phyloP scores from a whole-genome alignment of 345 rosid species.

The Brassica incana region DNA sequence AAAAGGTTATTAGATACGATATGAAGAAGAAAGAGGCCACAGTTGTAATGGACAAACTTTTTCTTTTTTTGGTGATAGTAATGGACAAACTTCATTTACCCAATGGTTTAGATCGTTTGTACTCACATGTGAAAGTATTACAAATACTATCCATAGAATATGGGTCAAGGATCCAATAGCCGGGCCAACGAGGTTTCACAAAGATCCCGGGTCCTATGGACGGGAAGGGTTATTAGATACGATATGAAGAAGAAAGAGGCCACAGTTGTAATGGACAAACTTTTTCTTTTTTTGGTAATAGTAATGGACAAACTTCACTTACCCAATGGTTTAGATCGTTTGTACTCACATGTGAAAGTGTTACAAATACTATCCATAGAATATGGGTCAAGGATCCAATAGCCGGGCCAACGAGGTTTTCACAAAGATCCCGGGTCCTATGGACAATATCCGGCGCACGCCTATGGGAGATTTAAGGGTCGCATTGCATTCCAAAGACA shows the following conservation, averaged over 20 bases:
- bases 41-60: constrained; percentile 10
- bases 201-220: constrained; percentile 43
- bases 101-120: constrained; percentile 63
- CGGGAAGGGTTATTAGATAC: constrained; percentile 36
- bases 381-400: constrained; percentile 26
- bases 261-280: constrained; percentile 35
- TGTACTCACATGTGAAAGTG: constrained; percentile 49
- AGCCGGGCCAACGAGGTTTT: no score
- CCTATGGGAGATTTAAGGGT: constrained; percentile 34
- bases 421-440: constrained; percentile 10
- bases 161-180: constrained; percentile 51
- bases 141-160: constrained; percentile 37
- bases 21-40: constrained; percentile 38
- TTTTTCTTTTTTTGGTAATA: neutral
- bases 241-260: constrained; percentile 37
- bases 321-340: constrained; percentile 65
- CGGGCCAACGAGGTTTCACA: constrained; percentile 44
- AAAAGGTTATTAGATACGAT: constrained; percentile 32
- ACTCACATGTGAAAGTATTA: constrained; percentile 47
- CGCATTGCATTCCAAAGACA: constrained; percentile 17
- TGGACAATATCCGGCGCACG: constrained; percentile 62
- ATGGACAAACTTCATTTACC: constrained; percentile 48
- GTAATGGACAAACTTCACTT: constrained; percentile 46
- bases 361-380: constrained; percentile 38
- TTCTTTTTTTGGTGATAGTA: no score